Evolutionary conservation across 2,329 filamentous ascomycete genomes (phyloP), one percentile per base, ranked within the genome.

Genomic region (Epichloe festucae): DNA sequence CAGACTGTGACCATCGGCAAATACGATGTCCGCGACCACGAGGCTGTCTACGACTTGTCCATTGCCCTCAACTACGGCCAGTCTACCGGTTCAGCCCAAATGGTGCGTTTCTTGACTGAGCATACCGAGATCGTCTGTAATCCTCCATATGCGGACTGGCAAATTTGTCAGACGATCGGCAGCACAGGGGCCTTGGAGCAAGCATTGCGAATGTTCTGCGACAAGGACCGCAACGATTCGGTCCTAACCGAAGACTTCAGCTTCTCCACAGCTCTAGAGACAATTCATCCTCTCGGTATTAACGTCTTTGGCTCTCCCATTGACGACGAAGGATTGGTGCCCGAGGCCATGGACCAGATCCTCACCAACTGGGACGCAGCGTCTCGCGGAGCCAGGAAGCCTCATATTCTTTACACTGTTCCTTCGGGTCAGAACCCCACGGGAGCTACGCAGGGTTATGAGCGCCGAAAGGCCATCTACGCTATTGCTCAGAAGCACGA

Each of bases 51-150:
- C 59, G 93, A 98, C 69, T 79, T 98, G 49, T 81, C 87, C 45
- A 88, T 94, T 55, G 86, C 86, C 1, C 82, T 96, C 65, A 97
- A 98, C 70, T 98, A 98, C 66, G 88, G 87, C 36, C 89, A 95
- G 70, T 84, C 89, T 8, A 82, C 82, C 17, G 93, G 93, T 17
- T 81, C 88, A 11, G 85, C 89, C 3, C 93, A 95, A 70, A 75
- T 98, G 66, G 73, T 96, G 56, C 83, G 93, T 54, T 97, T 87
- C 71, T 76, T 97, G 48, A 94, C 90, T 0, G 93, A 98, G 72
- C 93, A 97, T 69, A 95, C 90, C 0, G 91, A 98, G 70, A 81
- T 97, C 52, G 82, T 95, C 15, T 87, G 89, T 67, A 76, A 81
- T 55, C 90, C 91, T 15, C 88, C 87, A 0, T 97, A 97, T 65